Conservation (phyloP, 1,284 basidiomycete genomes). For the Cronartium quercuum region DNA sequence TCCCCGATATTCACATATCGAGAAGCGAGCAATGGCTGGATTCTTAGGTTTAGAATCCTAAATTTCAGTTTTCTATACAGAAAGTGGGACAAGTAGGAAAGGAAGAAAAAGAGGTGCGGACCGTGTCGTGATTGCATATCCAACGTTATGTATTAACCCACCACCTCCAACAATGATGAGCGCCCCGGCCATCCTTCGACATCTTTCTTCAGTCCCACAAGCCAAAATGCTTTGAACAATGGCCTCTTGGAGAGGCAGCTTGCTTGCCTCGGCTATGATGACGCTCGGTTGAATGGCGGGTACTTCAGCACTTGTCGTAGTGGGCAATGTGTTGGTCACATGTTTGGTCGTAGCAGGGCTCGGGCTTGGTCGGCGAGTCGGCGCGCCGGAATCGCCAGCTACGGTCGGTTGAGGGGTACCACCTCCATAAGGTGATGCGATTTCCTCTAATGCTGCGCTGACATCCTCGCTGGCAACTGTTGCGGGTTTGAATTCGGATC, state of each 20-base stretch:
- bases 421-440: conserved; percentile 5
- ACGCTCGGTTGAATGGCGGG: conserved; percentile 55
- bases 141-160: conserved; percentile 54
- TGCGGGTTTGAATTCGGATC: neutral
- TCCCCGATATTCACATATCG: conserved; percentile 24
- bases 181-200: conserved; percentile 78
- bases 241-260: conserved; percentile 86
- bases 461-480: conserved; percentile 8
- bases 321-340: neutral
- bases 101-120: conserved; percentile 41
- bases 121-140: conserved; percentile 49
- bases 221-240: conserved; percentile 84
- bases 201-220: conserved; percentile 77
- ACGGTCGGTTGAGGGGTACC: conserved; percentile 19
- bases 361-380: conserved; percentile 32
- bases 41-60: conserved; percentile 8
- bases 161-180: conserved; percentile 81
- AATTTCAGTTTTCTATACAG: neutral
- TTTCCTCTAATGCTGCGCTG: neutral
- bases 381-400: conserved; percentile 17
- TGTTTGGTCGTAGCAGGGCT: neutral
- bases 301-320: conserved; percentile 40
- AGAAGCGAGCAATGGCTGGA: conserved; percentile 15
- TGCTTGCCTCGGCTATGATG: conserved; percentile 74
- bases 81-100: neutral